phyloP scores from a whole-genome alignment of 148 eudicot species.

The Camellia sinensis region DNA sequence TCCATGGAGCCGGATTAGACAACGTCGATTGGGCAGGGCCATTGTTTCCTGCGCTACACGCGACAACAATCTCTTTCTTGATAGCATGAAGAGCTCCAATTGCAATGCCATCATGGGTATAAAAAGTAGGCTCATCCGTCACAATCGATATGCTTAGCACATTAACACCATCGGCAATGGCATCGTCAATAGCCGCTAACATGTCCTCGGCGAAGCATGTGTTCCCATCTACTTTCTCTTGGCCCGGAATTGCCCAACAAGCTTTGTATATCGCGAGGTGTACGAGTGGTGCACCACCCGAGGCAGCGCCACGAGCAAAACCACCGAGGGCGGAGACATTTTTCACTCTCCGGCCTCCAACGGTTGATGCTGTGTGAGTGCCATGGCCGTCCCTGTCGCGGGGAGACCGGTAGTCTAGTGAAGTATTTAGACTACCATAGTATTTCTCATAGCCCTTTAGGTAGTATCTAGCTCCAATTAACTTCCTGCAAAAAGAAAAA shows the following conservation, averaged over 20 bases:
- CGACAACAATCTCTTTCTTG: conserved; percentile 57
- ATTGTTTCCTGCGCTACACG: conserved; percentile 70
- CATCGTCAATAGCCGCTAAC: conserved; percentile 87
- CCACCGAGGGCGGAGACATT: conserved; percentile 53
- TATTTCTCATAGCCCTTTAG: conserved; percentile 60
- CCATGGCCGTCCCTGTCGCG: conserved; percentile 91
- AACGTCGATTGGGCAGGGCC: conserved; percentile 56
- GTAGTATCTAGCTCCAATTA: conserved; percentile 91
- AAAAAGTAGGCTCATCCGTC: conserved; percentile 18
- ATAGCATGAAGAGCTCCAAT: conserved; percentile 75
- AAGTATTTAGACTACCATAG: conserved; percentile 59
- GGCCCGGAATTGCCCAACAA: conserved; percentile 63
- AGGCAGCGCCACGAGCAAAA: conserved; percentile 72
- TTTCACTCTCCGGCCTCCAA: conserved; percentile 56
- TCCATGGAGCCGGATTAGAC: conserved; percentile 76
- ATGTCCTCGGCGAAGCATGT: conserved; percentile 71
- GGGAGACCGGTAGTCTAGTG: conserved; percentile 60
- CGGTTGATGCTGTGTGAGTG: conserved; percentile 86
- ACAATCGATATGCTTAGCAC: conserved; percentile 77
- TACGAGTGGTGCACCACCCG: conserved; percentile 85
- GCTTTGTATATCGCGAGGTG: conserved; percentile 84
- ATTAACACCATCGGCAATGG: conserved; percentile 74
- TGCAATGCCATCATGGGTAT: conserved; percentile 51
- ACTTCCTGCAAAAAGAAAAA: conserved; percentile 44
- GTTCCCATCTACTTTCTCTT: conserved; percentile 56